Percentiles rank a stretch among this genome's conserved stretches.
Conservation (phyloP, 2,329 filamentous ascomycete species). For the Mollisiaceae sp. region DNA sequence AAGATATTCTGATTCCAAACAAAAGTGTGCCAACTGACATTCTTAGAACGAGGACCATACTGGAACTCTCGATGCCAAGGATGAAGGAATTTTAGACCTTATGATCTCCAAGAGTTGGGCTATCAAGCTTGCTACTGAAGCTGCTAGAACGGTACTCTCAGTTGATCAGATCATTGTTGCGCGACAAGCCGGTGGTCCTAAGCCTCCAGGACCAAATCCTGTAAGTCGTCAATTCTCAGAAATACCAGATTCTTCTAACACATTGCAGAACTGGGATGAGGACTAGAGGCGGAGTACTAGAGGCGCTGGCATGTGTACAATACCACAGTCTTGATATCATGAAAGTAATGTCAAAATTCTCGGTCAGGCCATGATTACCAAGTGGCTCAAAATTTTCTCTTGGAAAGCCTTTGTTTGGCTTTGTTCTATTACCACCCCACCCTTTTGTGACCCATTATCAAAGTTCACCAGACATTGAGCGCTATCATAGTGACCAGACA, state of each 20-base stretch:
- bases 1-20: constrained; percentile 34
- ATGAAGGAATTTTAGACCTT: constrained; percentile 90
- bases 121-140: constrained; percentile 94
- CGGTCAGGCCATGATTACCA: not conserved
- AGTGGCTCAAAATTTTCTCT: not conserved
- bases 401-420: too few species aligned
- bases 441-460: too few species aligned
- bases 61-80: constrained; percentile 83
- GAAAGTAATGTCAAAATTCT: constrained; percentile 11
- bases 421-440: too few species aligned
- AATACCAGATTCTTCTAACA: constrained; percentile 25
- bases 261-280: constrained; percentile 44
- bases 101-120: constrained; percentile 94
- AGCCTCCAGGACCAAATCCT: constrained; percentile 93
- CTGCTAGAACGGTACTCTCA: constrained; percentile 89
- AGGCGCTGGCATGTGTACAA: constrained; percentile 39
- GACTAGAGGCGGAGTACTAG: constrained; percentile 42
- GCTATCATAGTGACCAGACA: too few species aligned
- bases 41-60: constrained; percentile 73
- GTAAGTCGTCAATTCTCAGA: constrained; percentile 34
- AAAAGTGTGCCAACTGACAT: constrained; percentile 23
- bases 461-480: too few species aligned
- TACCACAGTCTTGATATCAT: constrained; percentile 29
- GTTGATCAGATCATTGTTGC: constrained; percentile 99
- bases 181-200: constrained; percentile 94